Base-by-base conservation (phyloP, 2,329 filamentous ascomycete genomes). In the Fusarium sp. region DNA sequence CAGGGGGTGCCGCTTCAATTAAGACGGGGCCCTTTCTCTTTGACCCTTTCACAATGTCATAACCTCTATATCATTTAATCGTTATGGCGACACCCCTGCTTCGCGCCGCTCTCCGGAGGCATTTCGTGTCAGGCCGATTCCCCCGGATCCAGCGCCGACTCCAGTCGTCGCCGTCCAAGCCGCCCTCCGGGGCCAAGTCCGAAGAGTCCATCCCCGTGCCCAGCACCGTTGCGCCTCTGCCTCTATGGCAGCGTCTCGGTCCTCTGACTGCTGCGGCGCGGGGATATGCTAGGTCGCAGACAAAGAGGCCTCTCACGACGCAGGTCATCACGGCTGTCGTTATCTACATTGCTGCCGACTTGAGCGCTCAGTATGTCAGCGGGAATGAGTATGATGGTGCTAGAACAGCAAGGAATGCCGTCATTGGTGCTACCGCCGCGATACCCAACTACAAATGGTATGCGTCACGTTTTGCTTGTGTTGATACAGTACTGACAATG, bases 401-500 rank as follows among this genome's bases (percentile, higher is more conserved):
- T 66, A 88, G 95, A 52, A 96, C 94, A 0, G 80, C 89, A 65
- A 88, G 95, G 62, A 92, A 94, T 66, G 83, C 98, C 78, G 80
- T 91, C 4, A 96, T 98, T 66, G 95, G 95, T 5, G 91, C 89
- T 2, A 84, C 92, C 57, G 90, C 89, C 13, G 91, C 92, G 20
- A 94, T 98, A 68, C 95, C 95, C 1, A 90, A 89, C 54, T 98
- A 95, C 81, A 90, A 90, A 77, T 98, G 95, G 95, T 97, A 87
- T 72, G 88, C 5, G 6, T 20, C 5, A 18, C 25, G 10, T 33
- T 35, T 18, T 10, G 9, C 1, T 25, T 4, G n/a, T 6, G 7
- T 6, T 18, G n/a, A n/a, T 6, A 0, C 5, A 8, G 5, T 18
- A n/a, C 50, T 76, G 3, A 74, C 31, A 5, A 13, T 2, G n/a